Evolutionary conservation across 768 basidiomycete genomes (phyloP), one percentile per base, ranked within the genome.

Genomic region (Sporobolomyces roseus): DNA sequence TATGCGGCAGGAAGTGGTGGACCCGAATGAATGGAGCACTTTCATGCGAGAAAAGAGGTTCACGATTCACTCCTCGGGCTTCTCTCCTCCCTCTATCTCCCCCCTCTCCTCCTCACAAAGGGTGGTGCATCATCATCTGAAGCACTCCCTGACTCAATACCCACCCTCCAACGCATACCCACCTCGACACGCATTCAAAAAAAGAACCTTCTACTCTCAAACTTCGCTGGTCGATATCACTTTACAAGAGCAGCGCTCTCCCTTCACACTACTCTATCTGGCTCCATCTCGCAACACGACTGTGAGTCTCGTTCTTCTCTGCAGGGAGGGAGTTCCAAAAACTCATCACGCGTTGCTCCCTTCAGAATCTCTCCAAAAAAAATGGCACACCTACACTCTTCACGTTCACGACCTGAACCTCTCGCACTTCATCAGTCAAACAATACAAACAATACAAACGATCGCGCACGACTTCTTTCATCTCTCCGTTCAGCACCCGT

Each of bases 401-500:
- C 56, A 4, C 29, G 58, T 3, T 46, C 58, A 21, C 29, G 58
- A 33, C 58, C 58, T n/a, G 58, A 48, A 60, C 30, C 58, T 16
- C 65, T 52, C 25, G 8, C 38, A 0, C 25, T 27, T 10, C 30
- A 59, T 30, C 32, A 46, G 29, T 45, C 61, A 51, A 29, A 33
- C 38, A 19, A 25, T 38, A 12, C n/a, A 7, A n/a, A n/a, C n/a
- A 32, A 35, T 36, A 14, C n/a, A 3, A 9, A 43, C 7, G 56
- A 63, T n/a, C 53, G 63, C 53, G 63, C 53, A 1, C 43, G 33
- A 19, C 62, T 63, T 29, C 62, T 63, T 13, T 45, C 52, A 27
- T 63, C 62, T 16, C 63, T 64, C 6, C 63, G 54, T 21, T 66
- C 65, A 12, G 65, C 65, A 0, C 65, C 64, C 1, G 21, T 51